These are phyloP conservation scores for Boletus eberwhitei DNA, from an alignment of 768 basidiomycete genomes.

Conservation along the genomic window DNA sequence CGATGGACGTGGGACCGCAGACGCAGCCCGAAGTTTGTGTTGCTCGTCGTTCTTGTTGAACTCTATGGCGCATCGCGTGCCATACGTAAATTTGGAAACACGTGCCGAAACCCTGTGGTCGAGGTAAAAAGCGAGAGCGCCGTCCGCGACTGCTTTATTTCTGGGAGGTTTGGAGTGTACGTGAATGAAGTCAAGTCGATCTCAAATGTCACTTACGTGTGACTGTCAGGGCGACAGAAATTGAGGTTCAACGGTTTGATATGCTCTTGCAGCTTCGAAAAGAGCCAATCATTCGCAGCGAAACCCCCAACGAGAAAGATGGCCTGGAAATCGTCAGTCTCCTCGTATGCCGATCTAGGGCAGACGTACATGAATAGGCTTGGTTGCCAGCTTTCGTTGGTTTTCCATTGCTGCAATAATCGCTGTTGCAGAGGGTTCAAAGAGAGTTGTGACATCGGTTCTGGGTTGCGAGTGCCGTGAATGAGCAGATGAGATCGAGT, in stretches of 20 bases:
- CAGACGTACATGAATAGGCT: conserved; percentile 25
- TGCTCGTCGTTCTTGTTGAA: conserved; percentile 30
- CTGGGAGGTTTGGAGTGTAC: conserved; percentile 20
- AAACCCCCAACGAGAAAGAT: conserved; percentile 47
- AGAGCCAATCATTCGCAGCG: conserved; percentile 44
- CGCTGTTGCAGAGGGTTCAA: conserved; percentile 24
- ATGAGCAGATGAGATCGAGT: neutral
- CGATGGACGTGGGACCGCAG: conserved; percentile 30
- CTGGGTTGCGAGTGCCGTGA: conserved; percentile 9
- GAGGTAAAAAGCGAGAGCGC: conserved; percentile 42
- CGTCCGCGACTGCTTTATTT: conserved; percentile 46
- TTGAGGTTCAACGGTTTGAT: conserved; percentile 36
- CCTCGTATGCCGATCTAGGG: neutral
- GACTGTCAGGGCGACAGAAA: conserved; percentile 49
- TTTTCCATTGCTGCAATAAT: conserved; percentile 26
- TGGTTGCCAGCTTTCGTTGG: conserved; percentile 17
- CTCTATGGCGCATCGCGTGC: conserved; percentile 29
- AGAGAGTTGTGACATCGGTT: conserved; percentile 29
- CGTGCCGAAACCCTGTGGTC: conserved; percentile 41
- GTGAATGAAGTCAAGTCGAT: neutral
- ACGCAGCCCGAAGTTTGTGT: conserved; percentile 27
- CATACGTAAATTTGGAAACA: conserved; percentile 40
- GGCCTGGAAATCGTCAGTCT: conserved; percentile 19
- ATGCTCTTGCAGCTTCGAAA: conserved; percentile 26
- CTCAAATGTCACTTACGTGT: conserved; percentile 38